phyloP scores from a whole-genome alignment of 169 alveolate genomes.

The Cryptosporidium meleagridis region DNA sequence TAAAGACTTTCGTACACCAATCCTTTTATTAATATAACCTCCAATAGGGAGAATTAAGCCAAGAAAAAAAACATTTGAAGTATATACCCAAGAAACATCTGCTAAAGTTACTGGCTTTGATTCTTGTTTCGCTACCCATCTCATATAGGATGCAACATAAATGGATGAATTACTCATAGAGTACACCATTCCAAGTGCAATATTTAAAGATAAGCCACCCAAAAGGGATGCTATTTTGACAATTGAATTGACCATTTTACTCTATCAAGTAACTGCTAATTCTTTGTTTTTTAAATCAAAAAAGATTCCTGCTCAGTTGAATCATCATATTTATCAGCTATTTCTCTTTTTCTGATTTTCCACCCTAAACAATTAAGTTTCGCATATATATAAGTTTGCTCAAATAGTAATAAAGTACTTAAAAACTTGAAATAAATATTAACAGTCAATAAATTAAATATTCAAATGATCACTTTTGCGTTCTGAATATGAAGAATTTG shows the following conservation, averaged over 20 bases:
- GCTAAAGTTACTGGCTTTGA: slow-evolving; percentile 23
- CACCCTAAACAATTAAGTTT: no score
- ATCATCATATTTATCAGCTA: neutral
- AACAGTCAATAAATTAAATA: neutral
- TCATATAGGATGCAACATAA: slow-evolving; percentile 68
- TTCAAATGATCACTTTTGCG: neutral
- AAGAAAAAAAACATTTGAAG: slow-evolving; percentile 38
- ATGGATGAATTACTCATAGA: slow-evolving; percentile 69
- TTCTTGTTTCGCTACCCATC: neutral
- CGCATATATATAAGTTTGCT: neutral
- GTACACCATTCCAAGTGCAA: slow-evolving; percentile 63
- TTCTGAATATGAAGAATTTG: neutral
- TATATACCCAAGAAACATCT: slow-evolving; percentile 71
- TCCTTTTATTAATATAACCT: slow-evolving; percentile 37
- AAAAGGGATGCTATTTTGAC: slow-evolving; percentile 7
- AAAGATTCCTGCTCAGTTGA: neutral
- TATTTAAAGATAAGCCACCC: slow-evolving; percentile 56
- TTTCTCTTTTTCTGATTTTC: neutral
- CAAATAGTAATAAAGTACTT: neutral
- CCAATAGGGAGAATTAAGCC: slow-evolving; percentile 57
- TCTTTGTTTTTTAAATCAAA: neutral
- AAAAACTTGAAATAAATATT: neutral
- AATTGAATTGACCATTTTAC: neutral
- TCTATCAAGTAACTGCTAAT: neutral
- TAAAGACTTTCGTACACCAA: slow-evolving; percentile 31